Evolutionary conservation across 1,139 yeast species (phyloP), one percentile per base, ranked within the genome.

Genomic region (Taphrina wiesneri): DNA sequence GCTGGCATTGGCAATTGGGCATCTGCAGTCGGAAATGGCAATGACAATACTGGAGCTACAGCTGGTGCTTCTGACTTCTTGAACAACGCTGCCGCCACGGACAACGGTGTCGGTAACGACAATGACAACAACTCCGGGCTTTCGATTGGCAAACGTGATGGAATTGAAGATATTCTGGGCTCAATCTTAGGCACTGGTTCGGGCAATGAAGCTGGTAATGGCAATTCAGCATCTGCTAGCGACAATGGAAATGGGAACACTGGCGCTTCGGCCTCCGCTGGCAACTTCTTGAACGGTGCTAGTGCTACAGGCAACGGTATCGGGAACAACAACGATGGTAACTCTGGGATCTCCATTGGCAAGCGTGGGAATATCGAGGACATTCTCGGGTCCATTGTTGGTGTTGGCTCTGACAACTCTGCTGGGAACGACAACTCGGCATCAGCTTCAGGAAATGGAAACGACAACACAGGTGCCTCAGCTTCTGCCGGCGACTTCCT

Each of bases 211-310:
- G 56, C 56, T 13, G 56, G 56, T 6, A 34, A 52, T 17, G 56
- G 30, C 26, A 52, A 52, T n/a, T 26, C 9, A 3, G 56, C 56
- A 3, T 3, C 26, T 15, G 56, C 56, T 3, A 52, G 9, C 2
- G 56, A 28, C 45, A 52, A 52, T 34, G 56, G 56, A 23, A 52
- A 52, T 52, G 56, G 45, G 26, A 52, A 52, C 45, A 34, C 56
- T 32, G 56, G 56, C 5, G 43, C 56, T 4, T 2, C 17, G 13
- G 56, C 56, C 1, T 30, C 45, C 9, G 56, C 56, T 21, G 45
- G 56, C 7, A 21, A 52, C 45, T 52, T 52, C 45, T 19, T 52
- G 45, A 52, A 52, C 21, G 56, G 56, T 17, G 56, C 56, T 4
- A 23, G 39, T 52, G 56, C 56, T 9, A 52, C 45, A 17, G 56